Conservation (phyloP, 176 grass and related monocot genomes). For the Luzula sylvatica region DNA sequence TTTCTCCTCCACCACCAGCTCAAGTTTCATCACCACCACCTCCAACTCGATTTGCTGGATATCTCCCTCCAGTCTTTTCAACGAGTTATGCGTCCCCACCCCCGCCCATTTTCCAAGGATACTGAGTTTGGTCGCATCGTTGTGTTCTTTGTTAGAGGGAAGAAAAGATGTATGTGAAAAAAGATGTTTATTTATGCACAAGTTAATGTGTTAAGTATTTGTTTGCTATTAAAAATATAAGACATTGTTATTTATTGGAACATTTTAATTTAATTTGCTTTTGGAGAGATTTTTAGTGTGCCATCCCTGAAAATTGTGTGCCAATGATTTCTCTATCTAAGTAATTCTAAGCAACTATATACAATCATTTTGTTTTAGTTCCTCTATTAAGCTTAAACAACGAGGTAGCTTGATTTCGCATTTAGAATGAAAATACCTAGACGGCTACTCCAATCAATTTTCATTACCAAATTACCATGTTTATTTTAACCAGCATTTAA, state of each 20-base stretch:
- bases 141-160: constrained; percentile 22
- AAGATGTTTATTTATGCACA: constrained; percentile 4
- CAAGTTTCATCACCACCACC: background rate
- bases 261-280: constrained; percentile 6
- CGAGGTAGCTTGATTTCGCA: too few relatives aligned
- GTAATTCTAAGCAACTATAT: too few relatives aligned
- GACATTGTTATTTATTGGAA: constrained; percentile 8
- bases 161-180: constrained; percentile 3
- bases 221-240: constrained; percentile 13
- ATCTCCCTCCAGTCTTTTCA: constrained; percentile 11
- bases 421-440: too few relatives aligned
- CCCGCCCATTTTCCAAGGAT: constrained; percentile 21
- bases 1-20: background rate
- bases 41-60: constrained; percentile 1
- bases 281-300: constrained; percentile 12
- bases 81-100: constrained; percentile 18
- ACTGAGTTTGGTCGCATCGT: constrained; percentile 8
- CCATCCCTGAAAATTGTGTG: background rate
- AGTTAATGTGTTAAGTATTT: constrained; percentile 12
- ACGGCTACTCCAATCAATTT: too few relatives aligned
- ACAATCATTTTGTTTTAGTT: too few relatives aligned
- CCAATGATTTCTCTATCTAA: too few relatives aligned
- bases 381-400: too few relatives aligned
- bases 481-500: too few relatives aligned
- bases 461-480: too few relatives aligned